Evolutionary conservation across 169 alveolate species (phyloP).

Genomic region (Eimeria sp.): DNA sequence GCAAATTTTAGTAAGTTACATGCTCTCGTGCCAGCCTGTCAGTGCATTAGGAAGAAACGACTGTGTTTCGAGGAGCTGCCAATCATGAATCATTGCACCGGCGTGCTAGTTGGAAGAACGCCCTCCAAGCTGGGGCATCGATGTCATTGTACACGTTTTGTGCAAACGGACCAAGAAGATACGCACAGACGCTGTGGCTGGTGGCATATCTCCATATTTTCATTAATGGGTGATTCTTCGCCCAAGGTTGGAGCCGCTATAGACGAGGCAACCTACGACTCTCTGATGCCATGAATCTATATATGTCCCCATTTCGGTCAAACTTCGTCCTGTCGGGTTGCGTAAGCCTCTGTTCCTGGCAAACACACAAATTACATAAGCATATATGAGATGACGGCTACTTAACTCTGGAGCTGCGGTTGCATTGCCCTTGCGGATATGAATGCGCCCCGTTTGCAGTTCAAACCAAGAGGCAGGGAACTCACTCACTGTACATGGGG

Average conservation of each 20-base stretch:
- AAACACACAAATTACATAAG: not conserved
- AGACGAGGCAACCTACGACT: not conserved
- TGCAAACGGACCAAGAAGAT: not conserved
- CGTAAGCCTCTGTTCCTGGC: not conserved
- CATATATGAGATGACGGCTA: no score
- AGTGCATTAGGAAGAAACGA: no score
- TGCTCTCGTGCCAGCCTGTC: not conserved
- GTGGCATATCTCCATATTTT: not conserved
- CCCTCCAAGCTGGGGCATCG: no score
- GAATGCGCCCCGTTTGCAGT: not conserved
- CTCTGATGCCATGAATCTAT: not conserved
- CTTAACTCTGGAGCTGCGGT: not conserved
- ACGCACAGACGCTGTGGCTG: not conserved
- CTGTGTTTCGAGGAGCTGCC: no score
- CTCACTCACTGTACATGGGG: not conserved
- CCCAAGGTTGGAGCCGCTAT: not conserved
- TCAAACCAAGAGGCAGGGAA: not conserved
- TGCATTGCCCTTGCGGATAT: not conserved
- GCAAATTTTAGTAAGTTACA: not conserved
- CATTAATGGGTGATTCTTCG: not conserved
- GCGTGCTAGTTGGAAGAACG: no score
- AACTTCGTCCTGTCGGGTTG: not conserved
- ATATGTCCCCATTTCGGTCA: not conserved
- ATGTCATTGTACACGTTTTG: not conserved
- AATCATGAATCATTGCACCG: no score